Evolutionary conservation across 352 stramenopile genomes (phyloP), one percentile per base, ranked within the genome.

Genomic region (Pythium rhizo-oryzae): DNA sequence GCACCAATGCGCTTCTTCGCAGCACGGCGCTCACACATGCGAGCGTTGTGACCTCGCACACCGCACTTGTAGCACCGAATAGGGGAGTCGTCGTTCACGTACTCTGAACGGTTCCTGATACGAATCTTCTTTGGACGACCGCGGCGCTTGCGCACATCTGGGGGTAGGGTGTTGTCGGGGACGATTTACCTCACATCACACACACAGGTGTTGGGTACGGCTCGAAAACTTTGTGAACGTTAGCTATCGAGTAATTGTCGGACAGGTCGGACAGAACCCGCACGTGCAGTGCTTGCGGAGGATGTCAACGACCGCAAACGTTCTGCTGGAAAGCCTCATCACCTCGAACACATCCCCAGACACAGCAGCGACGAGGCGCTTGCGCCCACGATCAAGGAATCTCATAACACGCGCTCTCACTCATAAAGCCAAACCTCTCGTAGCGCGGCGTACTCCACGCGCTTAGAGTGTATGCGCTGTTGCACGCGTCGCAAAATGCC

Each of bases 21-120:
- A n/a, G 37, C 21, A 2, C 55, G 55, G n/a, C 55, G 37, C 21
- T 30, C 15, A 24, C 43, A 63, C 5, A 43, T 62, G 1, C 55
- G 43, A 13, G 13, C 9, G 43, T 63, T 63, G 44, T 63, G 57
- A 7, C 57, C 57, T 8, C 23, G 18, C 0, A 21, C 23, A 19
- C 15, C 8, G 33, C 57, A 63, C 3, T 21, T 11, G 1, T 15
- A 12, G 18, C 59, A 65, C 5, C 46, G 59, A 4, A 65, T 46
- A 9, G 59, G 47, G 12, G 59, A 65, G 47, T 65, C 59, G 7
- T 23, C 44, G 30, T 63, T 63, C 15, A 63, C 4, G 18, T 30
- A 63, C 44, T 65, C 44, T 0, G 44, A 65, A 1, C 59, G 28
- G 30, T 65, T 50, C 9, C 46, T 28, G 25, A 65, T 65, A 8